Base-by-base conservation (phyloP, 208 protist species). In the Crithidia fasciculata region DNA sequence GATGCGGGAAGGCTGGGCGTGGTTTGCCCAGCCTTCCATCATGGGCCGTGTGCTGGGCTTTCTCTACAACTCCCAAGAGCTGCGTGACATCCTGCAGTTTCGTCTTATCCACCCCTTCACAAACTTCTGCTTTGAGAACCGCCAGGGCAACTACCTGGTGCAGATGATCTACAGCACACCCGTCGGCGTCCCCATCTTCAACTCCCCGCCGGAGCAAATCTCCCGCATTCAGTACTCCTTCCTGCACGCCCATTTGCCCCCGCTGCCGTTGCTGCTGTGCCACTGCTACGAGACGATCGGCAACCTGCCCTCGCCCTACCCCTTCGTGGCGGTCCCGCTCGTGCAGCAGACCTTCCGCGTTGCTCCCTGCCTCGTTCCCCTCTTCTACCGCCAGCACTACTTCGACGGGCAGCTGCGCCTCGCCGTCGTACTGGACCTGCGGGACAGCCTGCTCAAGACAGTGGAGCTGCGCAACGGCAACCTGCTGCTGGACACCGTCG, bases 231-330 rank as follows among this genome's bases (percentile, higher is more conserved):
- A 87, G 68, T 78, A 75, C 73, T 75, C 84, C n/a, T 71, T 89
- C 56, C 82, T 81, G 10, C 63, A 71, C 65, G 63, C 78, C 45
- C 73, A 77, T 41, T 36, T 92, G 1, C 79, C 82, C 8, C 83
- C 83, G 10, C 76, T 91, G 70, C 86, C 86, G 55, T 76, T 92
- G 18, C 66, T 89, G 18, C 77, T 92, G 45, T 85, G 79, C 71
- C 73, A 84, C 56, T 76, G 86, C 47, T 89, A 86, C 74, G 87
- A 92, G 66, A 81, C 78, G 18, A 79, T 89, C 52, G 84, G 87
- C 44, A 81, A 78, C 55, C 69, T 92, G 41, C 83, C 78, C 39
- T 86, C 80, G 2, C 87, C 84, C 12, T 92, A 84, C 67, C 87
- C 82, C 5, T 89, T 83, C 50, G 80, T 89, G n/a, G 57, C 74